A percentile compares a stretch with the other conserved stretches of the same genome.
Conservation (phyloP, 2,329 filamentous ascomycete species). For the Fusarium miscanthi region DNA sequence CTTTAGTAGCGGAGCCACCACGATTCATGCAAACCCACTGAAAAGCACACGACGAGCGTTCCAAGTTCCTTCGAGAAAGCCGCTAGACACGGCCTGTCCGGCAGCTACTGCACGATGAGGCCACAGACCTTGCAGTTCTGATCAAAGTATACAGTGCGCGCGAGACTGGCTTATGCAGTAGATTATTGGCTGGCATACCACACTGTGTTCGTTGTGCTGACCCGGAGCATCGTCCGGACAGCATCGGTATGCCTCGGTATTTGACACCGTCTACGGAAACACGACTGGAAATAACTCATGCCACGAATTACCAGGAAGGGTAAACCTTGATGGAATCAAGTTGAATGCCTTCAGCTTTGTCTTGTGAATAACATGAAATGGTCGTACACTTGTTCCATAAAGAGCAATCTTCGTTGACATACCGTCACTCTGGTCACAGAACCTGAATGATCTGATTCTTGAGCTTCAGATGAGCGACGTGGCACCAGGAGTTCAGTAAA, state of each 20-base stretch:
- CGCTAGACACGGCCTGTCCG: slow-evolving; percentile 41
- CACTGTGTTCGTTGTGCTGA: slow-evolving; percentile 36
- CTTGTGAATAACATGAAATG: not conserved
- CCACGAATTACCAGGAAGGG: not conserved
- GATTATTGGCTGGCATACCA: not conserved
- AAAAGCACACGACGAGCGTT: slow-evolving; percentile 35
- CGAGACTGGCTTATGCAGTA: not conserved
- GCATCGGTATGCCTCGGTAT: slow-evolving; percentile 12
- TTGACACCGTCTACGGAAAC: slow-evolving; percentile 13
- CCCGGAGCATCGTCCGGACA: slow-evolving; percentile 1
- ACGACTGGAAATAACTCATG: slow-evolving; percentile 22
- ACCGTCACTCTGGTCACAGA: slow-evolving; percentile 13
- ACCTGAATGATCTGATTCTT: slow-evolving; percentile 27
- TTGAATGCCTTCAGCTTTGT: not conserved
- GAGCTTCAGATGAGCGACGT: not conserved
- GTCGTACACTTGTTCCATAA: not conserved
- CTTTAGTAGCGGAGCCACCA: slow-evolving; percentile 6
- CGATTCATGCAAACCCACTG: slow-evolving; percentile 33
- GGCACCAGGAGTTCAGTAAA: slow-evolving; percentile 3
- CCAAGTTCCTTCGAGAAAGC: slow-evolving; percentile 42
- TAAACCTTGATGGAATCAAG: not conserved
- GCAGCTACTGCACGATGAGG: slow-evolving; percentile 46
- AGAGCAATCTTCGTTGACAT: not conserved
- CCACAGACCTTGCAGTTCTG: slow-evolving; percentile 16
- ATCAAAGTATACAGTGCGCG: slow-evolving; percentile 38